These are phyloP conservation scores for Nothophytophthora sp. DNA, from an alignment of 352 stramenopile genomes.

Conservation along the genomic window DNA sequence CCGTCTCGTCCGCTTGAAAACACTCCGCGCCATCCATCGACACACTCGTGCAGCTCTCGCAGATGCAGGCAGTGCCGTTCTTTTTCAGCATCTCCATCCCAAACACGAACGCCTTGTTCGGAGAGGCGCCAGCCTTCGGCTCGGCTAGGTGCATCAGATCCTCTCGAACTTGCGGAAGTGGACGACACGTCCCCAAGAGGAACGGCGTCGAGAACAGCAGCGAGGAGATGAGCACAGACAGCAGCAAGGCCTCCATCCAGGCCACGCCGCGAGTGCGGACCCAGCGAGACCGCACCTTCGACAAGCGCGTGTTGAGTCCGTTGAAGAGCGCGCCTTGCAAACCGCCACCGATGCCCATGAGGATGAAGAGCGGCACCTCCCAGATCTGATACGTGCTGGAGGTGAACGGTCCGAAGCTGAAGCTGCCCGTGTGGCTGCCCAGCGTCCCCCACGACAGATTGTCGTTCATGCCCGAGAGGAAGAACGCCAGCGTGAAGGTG, in stretches of 20 bases:
- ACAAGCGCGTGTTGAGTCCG: conserved; percentile 52
- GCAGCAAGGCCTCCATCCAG: conserved; percentile 58
- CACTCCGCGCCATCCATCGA: conserved; percentile 55
- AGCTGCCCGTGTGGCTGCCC: conserved; percentile 68
- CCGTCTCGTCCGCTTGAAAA: conserved; percentile 66
- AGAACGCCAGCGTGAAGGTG: conserved; percentile 86
- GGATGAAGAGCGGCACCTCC: conserved; percentile 87
- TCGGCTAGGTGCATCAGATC: conserved; percentile 55
- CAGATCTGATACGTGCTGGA: conserved; percentile 83
- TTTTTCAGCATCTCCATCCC: conserved; percentile 68
- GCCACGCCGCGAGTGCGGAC: conserved; percentile 53
- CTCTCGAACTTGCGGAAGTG: conserved; percentile 53
- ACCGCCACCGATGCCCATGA: conserved; percentile 85
- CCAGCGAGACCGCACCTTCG: conserved; percentile 56
- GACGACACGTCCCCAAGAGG: conserved; percentile 63
- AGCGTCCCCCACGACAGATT: conserved; percentile 76
- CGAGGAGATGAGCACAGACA: conserved; percentile 64
- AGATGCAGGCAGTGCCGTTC: conserved; percentile 73
- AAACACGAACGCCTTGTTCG: conserved; percentile 68
- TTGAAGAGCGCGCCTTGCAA: conserved; percentile 88
- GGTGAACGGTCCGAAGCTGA: conserved; percentile 71
- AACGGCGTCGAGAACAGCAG: conserved; percentile 65
- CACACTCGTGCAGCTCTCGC: conserved; percentile 58
- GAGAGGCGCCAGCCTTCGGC: conserved; percentile 22
- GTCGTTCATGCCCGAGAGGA: conserved; percentile 76